phyloP scores from a whole-genome alignment of 2,329 filamentous ascomycete genomes.

The Penicillium sp. region DNA sequence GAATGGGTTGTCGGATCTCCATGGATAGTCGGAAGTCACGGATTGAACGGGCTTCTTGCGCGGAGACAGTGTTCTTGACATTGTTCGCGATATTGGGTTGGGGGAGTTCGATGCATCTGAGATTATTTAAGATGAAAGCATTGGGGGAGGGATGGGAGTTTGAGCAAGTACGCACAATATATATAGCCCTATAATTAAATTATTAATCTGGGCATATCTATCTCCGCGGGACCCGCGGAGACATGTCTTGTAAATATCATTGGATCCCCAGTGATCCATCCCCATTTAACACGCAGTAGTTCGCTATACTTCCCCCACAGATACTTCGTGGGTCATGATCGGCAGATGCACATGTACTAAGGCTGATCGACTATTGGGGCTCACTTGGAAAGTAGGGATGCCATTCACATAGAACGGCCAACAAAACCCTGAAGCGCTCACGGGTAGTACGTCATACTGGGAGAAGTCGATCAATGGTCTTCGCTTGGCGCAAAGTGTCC shows the following conservation, averaged over 20 bases:
- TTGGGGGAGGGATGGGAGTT: neutral
- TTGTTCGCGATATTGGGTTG: neutral
- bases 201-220: neutral
- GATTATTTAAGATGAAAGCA: neutral
- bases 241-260: neutral
- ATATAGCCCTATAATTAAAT: neutral
- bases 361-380: neutral
- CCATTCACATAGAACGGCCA: neutral
- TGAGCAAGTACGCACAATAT: conserved; percentile 5
- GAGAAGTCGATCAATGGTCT: conserved; percentile 4
- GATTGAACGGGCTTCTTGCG: neutral
- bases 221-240: conserved; percentile 14
- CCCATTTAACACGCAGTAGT: conserved; percentile 1
- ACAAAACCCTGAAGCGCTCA: neutral
- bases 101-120: neutral
- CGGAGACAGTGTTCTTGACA: neutral
- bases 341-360: neutral
- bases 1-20: conserved; percentile 32
- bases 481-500: neutral
- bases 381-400: neutral
- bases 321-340: neutral
- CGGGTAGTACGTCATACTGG: conserved; percentile 7
- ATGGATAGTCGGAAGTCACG: conserved; percentile 26
- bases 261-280: conserved; percentile 1
- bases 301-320: neutral